Base-by-base conservation (phyloP, 169 alveolate species). In the Plasmodium billcollinsi region DNA sequence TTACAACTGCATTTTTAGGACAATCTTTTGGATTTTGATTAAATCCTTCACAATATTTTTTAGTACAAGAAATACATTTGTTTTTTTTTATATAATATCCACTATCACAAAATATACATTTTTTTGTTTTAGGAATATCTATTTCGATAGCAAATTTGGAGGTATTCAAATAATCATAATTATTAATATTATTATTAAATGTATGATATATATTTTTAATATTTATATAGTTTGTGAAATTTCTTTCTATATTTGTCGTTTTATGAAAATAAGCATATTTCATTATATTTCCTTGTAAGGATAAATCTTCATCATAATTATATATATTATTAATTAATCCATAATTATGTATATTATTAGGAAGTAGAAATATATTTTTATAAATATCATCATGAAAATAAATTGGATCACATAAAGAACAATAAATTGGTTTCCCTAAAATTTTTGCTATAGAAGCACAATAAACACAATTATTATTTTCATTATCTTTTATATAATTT, bases 1-100 rank as follows among this genome's bases (percentile, higher is more conserved):
- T 74, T 50, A 91, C 75, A 18, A 86, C 20, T 9, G 96, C 43
- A 80, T 93, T 91, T 49, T 66, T 74, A 58, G 95, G 95, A 63
- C 96, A 94, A 18, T 63, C 73, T 62, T 91, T 67, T 12, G 95
- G 95, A 21, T 20, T 59, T 49, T 83, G 39, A 21, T 78, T 75
- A 65, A 65, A 71, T n/a, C 96, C 96, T 65, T 88, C 92, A 74
- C 96, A 94, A 66, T 80, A 94, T 18, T 85, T 78, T 29, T 78
- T 90, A 61, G 21, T 88, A 43, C 96, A 94, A 1, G 93, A 89
- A 18, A 71, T 12, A 70, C 96, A 94, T 29, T 89, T 52, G n/a
- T 58, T 54, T 39, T 54, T 86, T 88, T 66, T 86, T 75, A 73
- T 49, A 59, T 45, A 93, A 66, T 73, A 93, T 24, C 96, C 96